Percentiles rank a stretch among this genome's conserved stretches.
Evolutionary conservation across 257 asterid genomes (phyloP).

Genomic region (Buddleja alternifolia): DNA sequence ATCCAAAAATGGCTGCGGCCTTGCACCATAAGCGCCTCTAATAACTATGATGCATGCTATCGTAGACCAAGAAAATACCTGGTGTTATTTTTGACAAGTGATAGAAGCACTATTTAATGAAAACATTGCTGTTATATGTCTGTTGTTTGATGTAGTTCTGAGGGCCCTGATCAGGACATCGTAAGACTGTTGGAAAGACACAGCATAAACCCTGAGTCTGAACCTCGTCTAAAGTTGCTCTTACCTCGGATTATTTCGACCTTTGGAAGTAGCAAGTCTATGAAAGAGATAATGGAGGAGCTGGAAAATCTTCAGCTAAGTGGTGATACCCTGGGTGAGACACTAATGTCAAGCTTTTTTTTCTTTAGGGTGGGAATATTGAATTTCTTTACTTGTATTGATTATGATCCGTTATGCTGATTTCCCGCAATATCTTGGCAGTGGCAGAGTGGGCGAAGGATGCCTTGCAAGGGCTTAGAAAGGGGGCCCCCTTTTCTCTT

Average conservation of each 20-base stretch:
- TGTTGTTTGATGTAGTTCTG: conserved; percentile 59
- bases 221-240: conserved; percentile 77
- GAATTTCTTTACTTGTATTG: conserved; percentile 1
- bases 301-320: conserved; percentile 79
- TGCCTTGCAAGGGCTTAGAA: conserved; percentile 83
- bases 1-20: no score
- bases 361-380: not conserved
- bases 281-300: conserved; percentile 67
- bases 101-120: conserved; percentile 10
- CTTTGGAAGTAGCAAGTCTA: conserved; percentile 68
- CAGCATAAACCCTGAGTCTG: conserved; percentile 71
- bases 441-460: conserved; percentile 99
- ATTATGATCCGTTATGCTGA: conserved; percentile 11
- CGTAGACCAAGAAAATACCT: not conserved
- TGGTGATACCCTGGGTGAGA: conserved; percentile 84
- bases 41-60: not conserved
- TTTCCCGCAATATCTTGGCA: conserved; percentile 32
- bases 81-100: not conserved
- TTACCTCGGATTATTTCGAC: conserved; percentile 87
- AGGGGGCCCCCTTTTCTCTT: conserved; percentile 97
- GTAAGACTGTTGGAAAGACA: conserved; percentile 60
- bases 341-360: no score
- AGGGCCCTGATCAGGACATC: conserved; percentile 76
- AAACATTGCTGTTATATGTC: not conserved
- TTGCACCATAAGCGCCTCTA: no score